Evolutionary conservation across 108 stramenopile genomes (phyloP), one percentile per base, ranked within the genome.

Genomic region (Cylindrotheca fusiformis): DNA sequence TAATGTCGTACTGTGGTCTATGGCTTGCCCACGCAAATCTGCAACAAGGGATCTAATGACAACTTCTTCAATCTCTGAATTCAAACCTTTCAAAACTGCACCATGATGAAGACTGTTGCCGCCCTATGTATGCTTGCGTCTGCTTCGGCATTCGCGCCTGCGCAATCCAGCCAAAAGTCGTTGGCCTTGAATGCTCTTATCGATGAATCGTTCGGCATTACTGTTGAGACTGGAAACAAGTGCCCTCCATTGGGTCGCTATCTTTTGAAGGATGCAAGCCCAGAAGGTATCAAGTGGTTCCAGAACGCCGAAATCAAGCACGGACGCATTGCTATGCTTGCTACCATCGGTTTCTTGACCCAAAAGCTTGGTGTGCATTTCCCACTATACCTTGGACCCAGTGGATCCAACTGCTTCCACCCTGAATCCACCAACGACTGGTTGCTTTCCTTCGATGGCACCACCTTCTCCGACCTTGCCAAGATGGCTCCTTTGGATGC

Each of bases 251-350:
- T 85, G 25, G 87, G 87, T 21, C 65, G 69, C 50, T 55, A 57
- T 32, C 74, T 88, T 66, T 58, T 88, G n/a, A 79, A 85, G 62
- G 84, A 82, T 66, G 74, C 80, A n/a, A 69, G 73, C 22, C 80
- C 80, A 56, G 68, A 63, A n/a, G 84, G 65, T 21, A 52, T 88
- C 69, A 83, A 84, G 56, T 88, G 87, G 87, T 88, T 84, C 79
- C 82, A 88, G 57, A 88, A 85, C 60, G 79, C 87, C 25, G 87
- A 88, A 57, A 64, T 88, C 48, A 88, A 88, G 75, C 80, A 88
- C 63, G 87, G 86, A 23, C 81, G 86, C 48, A 66, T 84, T 66
- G 86, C 86, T 19, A 87, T 87, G 86, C 69, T 87, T 62, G 86
- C 86, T 28, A 87, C 86, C 48, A 83, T 87, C 64, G 86, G 86